These are phyloP conservation scores for Penicillium brevicompactum DNA, from an alignment of 2,329 filamentous ascomycete genomes.

Conservation along the genomic window DNA sequence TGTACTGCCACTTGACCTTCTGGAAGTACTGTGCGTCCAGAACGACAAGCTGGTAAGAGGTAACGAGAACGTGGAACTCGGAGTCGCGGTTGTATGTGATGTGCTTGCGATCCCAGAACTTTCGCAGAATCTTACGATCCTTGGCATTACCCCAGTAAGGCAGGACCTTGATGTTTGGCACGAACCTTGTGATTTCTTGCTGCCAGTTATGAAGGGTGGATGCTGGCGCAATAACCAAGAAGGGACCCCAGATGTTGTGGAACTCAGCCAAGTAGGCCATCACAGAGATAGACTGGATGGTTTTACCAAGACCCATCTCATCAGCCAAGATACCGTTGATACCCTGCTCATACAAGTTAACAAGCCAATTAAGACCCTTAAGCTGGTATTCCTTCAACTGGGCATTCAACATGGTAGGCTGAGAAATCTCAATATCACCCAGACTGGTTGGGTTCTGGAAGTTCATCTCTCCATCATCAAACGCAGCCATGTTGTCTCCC, in stretches of 20 bases:
- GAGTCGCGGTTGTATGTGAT: constrained; percentile 92
- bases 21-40: constrained; percentile 97
- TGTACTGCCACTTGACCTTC: constrained; percentile 99
- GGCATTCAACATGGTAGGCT: constrained; percentile 89
- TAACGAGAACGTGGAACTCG: constrained; percentile 93
- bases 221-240: constrained; percentile 92
- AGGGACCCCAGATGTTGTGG: constrained; percentile 97
- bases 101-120: constrained; percentile 99
- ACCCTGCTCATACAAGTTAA: constrained; percentile 97
- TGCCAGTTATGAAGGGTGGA: constrained; percentile 99
- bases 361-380: constrained; percentile 98
- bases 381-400: constrained; percentile 98
- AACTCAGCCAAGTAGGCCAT: constrained; percentile 98
- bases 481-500: constrained; percentile 61
- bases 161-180: constrained; percentile 89
- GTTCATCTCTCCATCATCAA: constrained; percentile 97
- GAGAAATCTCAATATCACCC: constrained; percentile 89
- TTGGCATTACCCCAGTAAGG: constrained; percentile 97
- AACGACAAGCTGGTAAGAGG: constrained; percentile 95
- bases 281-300: constrained; percentile 97
- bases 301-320: constrained; percentile 99
- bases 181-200: constrained; percentile 94
- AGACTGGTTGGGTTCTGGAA: constrained; percentile 98
- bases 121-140: constrained; percentile 92
- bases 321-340: constrained; percentile 99